Evolutionary conservation across 1,284 basidiomycete species (phyloP).

Genomic region (Austroboletus olivaceoglutinosus): DNA sequence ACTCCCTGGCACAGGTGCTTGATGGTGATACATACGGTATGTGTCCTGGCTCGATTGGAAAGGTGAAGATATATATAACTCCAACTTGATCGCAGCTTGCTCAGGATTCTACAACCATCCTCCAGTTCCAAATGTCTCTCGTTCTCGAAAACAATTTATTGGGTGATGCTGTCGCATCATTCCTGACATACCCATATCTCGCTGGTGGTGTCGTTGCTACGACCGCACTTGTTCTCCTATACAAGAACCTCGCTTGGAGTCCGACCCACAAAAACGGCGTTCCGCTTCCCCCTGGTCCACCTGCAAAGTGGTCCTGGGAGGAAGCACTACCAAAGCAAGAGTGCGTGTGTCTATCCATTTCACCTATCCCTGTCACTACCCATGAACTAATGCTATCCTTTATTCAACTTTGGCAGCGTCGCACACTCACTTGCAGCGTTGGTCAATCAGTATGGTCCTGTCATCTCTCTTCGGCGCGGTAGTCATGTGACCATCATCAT

Average conservation of each 20-base stretch:
- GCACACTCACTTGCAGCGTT: slow-evolving; percentile 11
- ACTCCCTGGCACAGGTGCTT: too few species aligned
- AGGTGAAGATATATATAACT: too few species aligned
- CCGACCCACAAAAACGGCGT: slow-evolving; percentile 2
- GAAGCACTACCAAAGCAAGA: slow-evolving; percentile 6
- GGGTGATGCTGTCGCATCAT: not conserved
- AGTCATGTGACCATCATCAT: slow-evolving; percentile 26
- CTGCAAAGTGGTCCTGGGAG: slow-evolving; percentile 13
- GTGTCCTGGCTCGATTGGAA: too few species aligned
- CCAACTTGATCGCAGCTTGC: too few species aligned
- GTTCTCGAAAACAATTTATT: not conserved
- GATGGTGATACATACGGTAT: too few species aligned
- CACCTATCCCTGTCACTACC: not conserved
- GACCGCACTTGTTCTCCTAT: slow-evolving; percentile 3
- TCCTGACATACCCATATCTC: not conserved
- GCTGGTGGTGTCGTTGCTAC: not conserved
- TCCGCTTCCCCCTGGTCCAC: slow-evolving; percentile 9
- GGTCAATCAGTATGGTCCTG: slow-evolving; percentile 32
- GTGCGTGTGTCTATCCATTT: not conserved
- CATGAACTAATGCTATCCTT: too few species aligned
- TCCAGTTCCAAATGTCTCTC: not conserved
- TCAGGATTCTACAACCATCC: not conserved
- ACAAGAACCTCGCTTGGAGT: not conserved
- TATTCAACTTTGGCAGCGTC: not conserved
- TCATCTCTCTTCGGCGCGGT: slow-evolving; percentile 29